Percentiles rank a stretch among this genome's conserved stretches.
Conservation (phyloP, 192 early-diverging fungal species). For the Diversispora eburnea region DNA sequence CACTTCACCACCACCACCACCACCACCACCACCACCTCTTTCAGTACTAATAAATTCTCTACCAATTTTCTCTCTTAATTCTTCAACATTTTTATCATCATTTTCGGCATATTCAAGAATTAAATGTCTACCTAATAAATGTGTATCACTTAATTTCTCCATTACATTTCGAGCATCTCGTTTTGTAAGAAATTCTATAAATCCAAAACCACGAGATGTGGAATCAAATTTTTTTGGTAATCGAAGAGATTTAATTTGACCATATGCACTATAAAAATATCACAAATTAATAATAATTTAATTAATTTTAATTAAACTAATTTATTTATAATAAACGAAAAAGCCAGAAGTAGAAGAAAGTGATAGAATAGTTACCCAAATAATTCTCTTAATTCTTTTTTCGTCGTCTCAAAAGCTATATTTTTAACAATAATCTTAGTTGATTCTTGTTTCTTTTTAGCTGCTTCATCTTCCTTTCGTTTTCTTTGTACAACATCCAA, state of each 20-base stretch:
- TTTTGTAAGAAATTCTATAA: conserved; percentile 95
- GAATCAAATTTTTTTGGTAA: conserved; percentile 93
- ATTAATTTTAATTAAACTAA: neutral
- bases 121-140: conserved; percentile 96
- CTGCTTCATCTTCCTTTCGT: conserved; percentile 38
- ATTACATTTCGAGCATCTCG: conserved; percentile 91
- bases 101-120: conserved; percentile 91
- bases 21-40: conserved; percentile 47
- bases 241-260: conserved; percentile 91
- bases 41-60: conserved; percentile 71
- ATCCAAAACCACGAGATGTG: conserved; percentile 94
- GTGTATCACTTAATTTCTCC: conserved; percentile 81
- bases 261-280: conserved; percentile 64
- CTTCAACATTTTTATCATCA: conserved; percentile 74
- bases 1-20: conserved; percentile 44
- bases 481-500: conserved; percentile 22
- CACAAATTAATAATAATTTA: neutral
- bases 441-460: conserved; percentile 57
- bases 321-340: neutral
- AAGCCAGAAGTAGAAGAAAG: conserved; percentile 15
- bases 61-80: conserved; percentile 79
- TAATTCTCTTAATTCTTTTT: conserved; percentile 86
- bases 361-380: conserved; percentile 59
- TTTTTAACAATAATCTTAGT: conserved; percentile 92
- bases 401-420: conserved; percentile 94